Conservation (phyloP, 148 eudicot genomes). For the Camellia sinensis region DNA sequence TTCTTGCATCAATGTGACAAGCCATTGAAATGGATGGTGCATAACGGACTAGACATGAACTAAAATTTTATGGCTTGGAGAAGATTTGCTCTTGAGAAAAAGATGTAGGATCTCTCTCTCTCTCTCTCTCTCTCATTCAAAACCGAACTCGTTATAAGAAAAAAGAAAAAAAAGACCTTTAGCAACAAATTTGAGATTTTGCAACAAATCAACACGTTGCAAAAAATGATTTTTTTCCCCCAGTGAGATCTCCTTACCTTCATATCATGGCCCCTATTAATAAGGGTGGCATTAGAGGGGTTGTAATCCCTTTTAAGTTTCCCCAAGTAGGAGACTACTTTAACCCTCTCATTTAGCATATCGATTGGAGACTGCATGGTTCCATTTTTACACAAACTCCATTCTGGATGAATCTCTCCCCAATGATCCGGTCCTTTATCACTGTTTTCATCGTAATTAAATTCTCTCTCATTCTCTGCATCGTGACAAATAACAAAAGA, state of each 20-base stretch:
- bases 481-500: neutral
- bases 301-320: conserved; percentile 22
- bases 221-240: too few species aligned
- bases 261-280: conserved; percentile 46
- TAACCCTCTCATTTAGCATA: conserved; percentile 26
- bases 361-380: conserved; percentile 49
- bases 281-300: conserved; percentile 39
- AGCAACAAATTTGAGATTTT: too few species aligned
- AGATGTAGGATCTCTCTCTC: neutral
- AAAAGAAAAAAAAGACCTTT: too few species aligned
- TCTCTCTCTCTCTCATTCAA: neutral
- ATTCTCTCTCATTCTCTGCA: conserved; percentile 42
- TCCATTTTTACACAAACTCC: conserved; percentile 35
- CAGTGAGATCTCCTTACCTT: conserved; percentile 22
- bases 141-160: too few species aligned
- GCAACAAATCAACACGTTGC: too few species aligned
- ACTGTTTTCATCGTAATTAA: conserved; percentile 25
- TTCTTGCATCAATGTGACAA: neutral
- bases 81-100: neutral
- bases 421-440: conserved; percentile 33
- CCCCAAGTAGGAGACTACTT: conserved; percentile 26
- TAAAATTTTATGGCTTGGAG: neutral
- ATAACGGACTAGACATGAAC: too few species aligned
- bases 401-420: conserved; percentile 42
- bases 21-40: neutral